Base-by-base conservation (phyloP, 768 basidiomycete genomes). In the Clitopilus passeckerianus region DNA sequence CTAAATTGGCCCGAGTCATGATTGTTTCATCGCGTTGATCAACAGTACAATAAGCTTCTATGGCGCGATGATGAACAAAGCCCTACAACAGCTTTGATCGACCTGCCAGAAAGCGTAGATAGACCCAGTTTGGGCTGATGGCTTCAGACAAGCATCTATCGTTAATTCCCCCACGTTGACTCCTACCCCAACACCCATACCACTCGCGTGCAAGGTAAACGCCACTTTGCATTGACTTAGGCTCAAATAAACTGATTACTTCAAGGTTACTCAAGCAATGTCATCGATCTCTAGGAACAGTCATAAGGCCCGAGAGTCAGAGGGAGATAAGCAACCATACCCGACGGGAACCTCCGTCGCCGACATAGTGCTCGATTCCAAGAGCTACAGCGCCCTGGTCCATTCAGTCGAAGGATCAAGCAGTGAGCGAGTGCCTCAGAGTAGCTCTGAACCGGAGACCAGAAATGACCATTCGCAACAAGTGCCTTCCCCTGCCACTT, bases 311-410 rank as follows among this genome's bases (percentile, higher is more conserved):
- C n/a, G n/a, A n/a, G 10, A 50, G 20, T 12, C 46, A 20, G 46
- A 50, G 46, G 46, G 15, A 50, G 46, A 50, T 50, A 50, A 50
- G 46, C 18, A 7, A 33, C 4, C 53, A 24, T 53, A 23, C 30
- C 54, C 30, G 54, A 10, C 30, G 15, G n/a, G 6, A 6, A 55
- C 27, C 10, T 24, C 33, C 75, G 79, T 61, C 24, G 58, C 60
- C 5, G 65, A 64, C 46, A 52, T 64, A 15, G 55, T 66, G 27
- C 57, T 63, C 41, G 56, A 63, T 24, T 22, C 59, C n/a, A 43
- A 60, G 10, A 22, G 22, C 30, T 62, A 65, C 43, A 60, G 59
- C 7, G 34, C 55, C 22, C 41, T 60, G n/a, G 43, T 54, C 43
- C 35, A 34, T 14, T 30, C 60, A 8, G 33, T n/a, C 1, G 52